Percentiles rank a stretch among this genome's conserved stretches.
Conservation (phyloP, 768 basidiomycete genomes). For the Mycena rosella region DNA sequence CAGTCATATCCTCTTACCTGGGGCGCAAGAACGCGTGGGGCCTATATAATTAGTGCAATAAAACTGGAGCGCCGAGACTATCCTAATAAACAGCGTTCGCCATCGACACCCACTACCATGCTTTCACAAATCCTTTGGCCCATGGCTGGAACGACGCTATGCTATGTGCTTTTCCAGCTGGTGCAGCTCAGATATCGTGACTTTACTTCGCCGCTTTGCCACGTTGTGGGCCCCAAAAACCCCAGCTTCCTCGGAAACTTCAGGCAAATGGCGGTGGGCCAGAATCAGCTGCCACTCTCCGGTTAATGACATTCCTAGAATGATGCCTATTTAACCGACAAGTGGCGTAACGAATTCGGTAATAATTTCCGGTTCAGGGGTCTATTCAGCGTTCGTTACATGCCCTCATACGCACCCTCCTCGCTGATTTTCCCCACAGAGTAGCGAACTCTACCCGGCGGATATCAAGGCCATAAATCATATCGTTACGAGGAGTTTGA, state of each 20-base stretch:
- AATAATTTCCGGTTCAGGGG: conserved; percentile 23
- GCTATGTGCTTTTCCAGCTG: background rate
- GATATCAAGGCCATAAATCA: conserved; percentile 64
- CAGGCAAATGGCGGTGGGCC: background rate
- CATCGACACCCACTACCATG: background rate
- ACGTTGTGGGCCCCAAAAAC: background rate
- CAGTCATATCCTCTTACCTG: too few species aligned
- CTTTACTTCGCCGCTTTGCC: background rate
- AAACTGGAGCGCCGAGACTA: too few species aligned
- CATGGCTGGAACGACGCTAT: background rate
- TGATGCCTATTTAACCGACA: conserved; percentile 5
- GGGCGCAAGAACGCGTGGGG: too few species aligned
- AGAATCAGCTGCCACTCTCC: background rate
- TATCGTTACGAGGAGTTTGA: conserved; percentile 39
- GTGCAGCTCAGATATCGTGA: background rate
- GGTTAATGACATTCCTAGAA: background rate
- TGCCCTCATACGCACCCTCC: background rate
- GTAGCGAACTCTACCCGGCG: conserved; percentile 53
- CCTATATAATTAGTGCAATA: too few species aligned
- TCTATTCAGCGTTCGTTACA: conserved; percentile 12
- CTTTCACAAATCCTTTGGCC: background rate
- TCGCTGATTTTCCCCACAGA: conserved; percentile 35
- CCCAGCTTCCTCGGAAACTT: conserved; percentile 5
- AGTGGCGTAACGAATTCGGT: conserved; percentile 20
- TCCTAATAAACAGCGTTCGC: too few species aligned